These are phyloP conservation scores for Micractinium conductrix DNA, from an alignment of 139 green algal species.

Conservation along the genomic window DNA sequence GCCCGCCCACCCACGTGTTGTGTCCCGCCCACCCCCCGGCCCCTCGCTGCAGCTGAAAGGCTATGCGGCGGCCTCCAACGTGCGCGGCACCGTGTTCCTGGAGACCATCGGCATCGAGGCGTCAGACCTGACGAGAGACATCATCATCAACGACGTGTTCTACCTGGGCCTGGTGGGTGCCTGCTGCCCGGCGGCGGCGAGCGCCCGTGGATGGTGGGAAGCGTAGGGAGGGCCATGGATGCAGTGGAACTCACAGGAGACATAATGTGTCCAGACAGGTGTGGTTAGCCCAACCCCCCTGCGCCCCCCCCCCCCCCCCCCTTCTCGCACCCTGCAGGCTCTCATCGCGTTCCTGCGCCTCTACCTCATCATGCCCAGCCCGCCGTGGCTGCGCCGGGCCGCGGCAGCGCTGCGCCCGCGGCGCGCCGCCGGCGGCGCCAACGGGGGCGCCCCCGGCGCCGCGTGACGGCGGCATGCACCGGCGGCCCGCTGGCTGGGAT, in stretches of 20 bases:
- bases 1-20: too few relatives aligned
- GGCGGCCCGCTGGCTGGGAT: too few relatives aligned
- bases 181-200: neutral
- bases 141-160: slow-evolving; percentile 53
- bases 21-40: neutral
- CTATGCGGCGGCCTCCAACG: slow-evolving; percentile 33
- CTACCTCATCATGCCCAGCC: slow-evolving; percentile 37
- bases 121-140: slow-evolving; percentile 31
- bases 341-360: slow-evolving; percentile 37
- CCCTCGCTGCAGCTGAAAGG: slow-evolving; percentile 9
- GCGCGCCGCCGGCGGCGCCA: too few relatives aligned
- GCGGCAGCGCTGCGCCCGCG: too few relatives aligned
- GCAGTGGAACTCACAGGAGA: neutral
- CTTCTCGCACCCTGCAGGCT: neutral
- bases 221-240: neutral
- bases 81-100: slow-evolving; percentile 60
- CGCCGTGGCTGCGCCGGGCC: neutral
- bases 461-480: too few relatives aligned
- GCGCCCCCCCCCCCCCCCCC: neutral
- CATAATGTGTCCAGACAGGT: neutral
- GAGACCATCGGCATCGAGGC: slow-evolving; percentile 51
- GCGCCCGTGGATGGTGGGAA: neutral
- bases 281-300: too few relatives aligned
- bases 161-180: slow-evolving; percentile 33
- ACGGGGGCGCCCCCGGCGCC: too few relatives aligned